Evolutionary conservation across 768 basidiomycete genomes (phyloP), one percentile per base, ranked within the genome.

Genomic region (Terana coerulea): DNA sequence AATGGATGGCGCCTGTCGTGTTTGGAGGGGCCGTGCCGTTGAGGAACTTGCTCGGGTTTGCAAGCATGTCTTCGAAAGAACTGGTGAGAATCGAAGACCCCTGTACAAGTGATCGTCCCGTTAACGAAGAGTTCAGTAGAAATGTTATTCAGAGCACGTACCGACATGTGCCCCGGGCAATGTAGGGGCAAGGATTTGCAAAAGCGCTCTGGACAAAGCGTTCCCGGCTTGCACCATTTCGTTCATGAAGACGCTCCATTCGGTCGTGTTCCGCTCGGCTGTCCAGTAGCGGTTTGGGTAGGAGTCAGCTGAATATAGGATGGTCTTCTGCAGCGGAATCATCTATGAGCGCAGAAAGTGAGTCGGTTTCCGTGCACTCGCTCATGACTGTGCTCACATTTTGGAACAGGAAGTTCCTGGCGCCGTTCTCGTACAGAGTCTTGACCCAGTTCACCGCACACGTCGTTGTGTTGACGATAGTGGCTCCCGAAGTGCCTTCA

Each of bases 321-420:
- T 58, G 0, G 63, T 56, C 10, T 59, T 45, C 29, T 71, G 54
- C 5, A 70, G 60, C 8, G 70, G 70, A 8, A 71, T 56, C 67
- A 72, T 68, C 70, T 72, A 49, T 11, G 24, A 24, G 17, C 30
- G 3, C 10, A 15, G 15, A 5, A 8, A 19, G 41, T 31, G 9
- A 43, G 41, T 26, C 7, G 42, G 22, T 21, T 14, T 9, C 35
- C 22, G 17, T 25, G 7, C 24, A 3, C n/a, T n/a, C 15, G 10
- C 31, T 15, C 3, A 30, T 3, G 10, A 9, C 1, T 10, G 30
- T 46, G 28, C 79, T 65, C 53, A 83, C 84, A 57, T 84, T 86
- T 55, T 84, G 81, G 69, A 86, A 81, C 44, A 86, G 63, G 60
- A 86, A 84, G 58, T 86, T 83, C 39, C 83, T 71, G 3, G 81